phyloP scores from a whole-genome alignment of 495 filamentous ascomycete genomes.

The Tuber calosporum region DNA sequence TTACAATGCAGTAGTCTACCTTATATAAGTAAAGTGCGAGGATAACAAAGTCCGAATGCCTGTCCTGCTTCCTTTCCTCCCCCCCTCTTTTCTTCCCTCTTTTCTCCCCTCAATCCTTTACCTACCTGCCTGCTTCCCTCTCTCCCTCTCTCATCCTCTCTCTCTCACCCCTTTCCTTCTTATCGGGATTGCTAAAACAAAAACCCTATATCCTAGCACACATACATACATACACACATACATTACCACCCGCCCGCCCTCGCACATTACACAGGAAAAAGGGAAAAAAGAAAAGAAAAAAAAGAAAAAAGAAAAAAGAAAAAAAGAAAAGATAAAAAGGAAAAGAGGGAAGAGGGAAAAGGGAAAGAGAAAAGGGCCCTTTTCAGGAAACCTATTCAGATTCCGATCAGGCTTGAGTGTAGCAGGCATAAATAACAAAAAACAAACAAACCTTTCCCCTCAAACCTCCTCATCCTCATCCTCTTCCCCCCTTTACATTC shows the following conservation, averaged over 20 bases:
- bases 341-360: neutral
- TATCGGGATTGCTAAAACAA: neutral
- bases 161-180: neutral
- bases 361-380: neutral
- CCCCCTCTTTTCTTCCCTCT: neutral
- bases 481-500: neutral
- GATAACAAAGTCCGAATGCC: neutral
- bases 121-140: too few species aligned
- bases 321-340: neutral
- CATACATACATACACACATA: too few species aligned
- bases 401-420: constrained; percentile 1
- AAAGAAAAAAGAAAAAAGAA: neutral
- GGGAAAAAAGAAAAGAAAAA: neutral
- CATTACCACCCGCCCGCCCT: neutral
- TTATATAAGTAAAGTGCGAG: neutral
- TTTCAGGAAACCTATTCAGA: neutral
- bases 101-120: neutral
- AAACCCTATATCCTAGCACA: neutral
- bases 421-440: constrained; percentile 4
- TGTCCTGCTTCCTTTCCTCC: neutral
- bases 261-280: neutral
- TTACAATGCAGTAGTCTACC: neutral
- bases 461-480: neutral
- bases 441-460: neutral
- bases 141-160: too few species aligned